Percentiles rank a stretch among this genome's conserved stretches.
These are phyloP conservation scores for Geosmithia morbida DNA, from an alignment of 2,329 filamentous ascomycete genomes.

Conservation along the genomic window DNA sequence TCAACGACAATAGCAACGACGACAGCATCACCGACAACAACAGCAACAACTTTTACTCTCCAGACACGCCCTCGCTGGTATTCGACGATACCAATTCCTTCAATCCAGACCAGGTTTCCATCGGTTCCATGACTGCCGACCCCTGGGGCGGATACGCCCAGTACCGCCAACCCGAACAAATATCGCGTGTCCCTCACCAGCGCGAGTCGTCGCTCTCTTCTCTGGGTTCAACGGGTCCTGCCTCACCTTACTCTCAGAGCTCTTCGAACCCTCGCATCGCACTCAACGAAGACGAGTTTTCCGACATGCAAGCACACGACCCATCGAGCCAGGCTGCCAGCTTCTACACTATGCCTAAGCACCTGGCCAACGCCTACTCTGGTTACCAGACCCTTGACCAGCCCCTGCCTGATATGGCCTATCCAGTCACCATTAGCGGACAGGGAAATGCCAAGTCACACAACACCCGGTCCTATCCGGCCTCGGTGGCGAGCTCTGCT, in stretches of 20 bases:
- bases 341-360: constrained; percentile 30
- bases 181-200: constrained; percentile 31
- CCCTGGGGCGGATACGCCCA: constrained; percentile 22
- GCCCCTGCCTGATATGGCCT: constrained; percentile 22
- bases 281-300: constrained; percentile 33
- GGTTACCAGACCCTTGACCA: constrained; percentile 24
- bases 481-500: constrained; percentile 42
- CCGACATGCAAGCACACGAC: constrained; percentile 22
- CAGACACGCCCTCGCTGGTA: neutral
- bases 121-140: constrained; percentile 26
- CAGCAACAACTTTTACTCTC: neutral
- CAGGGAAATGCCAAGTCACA: constrained; percentile 9
- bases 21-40: neutral
- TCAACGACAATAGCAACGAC: neutral
- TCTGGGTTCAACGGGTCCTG: constrained; percentile 42
- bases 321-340: constrained; percentile 11
- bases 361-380: constrained; percentile 17
- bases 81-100: constrained; percentile 2
- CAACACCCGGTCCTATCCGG: constrained; percentile 29
- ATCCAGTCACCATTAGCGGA: constrained; percentile 22
- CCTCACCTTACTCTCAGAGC: constrained; percentile 41
- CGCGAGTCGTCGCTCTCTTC: constrained; percentile 49
- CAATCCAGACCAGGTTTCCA: constrained; percentile 1
- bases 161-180: constrained; percentile 16
- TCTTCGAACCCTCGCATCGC: constrained; percentile 45